Base-by-base conservation (phyloP, 345 rosid genomes). In the Draba incana region DNA sequence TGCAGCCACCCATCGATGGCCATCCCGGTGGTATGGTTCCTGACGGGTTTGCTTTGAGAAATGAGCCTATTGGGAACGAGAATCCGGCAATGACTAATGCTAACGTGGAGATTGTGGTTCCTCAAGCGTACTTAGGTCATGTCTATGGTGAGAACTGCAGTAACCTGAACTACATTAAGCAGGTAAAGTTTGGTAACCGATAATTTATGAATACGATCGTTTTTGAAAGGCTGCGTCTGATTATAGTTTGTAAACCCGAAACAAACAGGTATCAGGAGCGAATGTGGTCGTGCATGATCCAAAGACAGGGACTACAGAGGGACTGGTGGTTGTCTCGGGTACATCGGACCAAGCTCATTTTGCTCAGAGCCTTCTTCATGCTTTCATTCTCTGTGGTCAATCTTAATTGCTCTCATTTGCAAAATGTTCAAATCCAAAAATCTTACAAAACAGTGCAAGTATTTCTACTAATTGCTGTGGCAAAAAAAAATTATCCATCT, bases 341-440 rank as follows among this genome's bases (percentile, higher is more conserved):
- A 76, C 87, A 48, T 61, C 84, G 1, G 84, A 87, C 71, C 89
- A 89, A 78, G 79, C 81, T 57, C 86, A 76, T 7, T 82, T 84
- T 62, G 92, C 96, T 4, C 89, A 89, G 60, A 84, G 83, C 75
- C 88, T 89, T 39, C 77, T 89, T 51, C 96, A 89, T 63, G 92
- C 88, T 35, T 85, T 85, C 70, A 84, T 86, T 68, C 79, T 86
- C 16, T 82, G 81, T 8, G 90, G 86, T 35, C 82, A 64, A 63
- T 20, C 59, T 71, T 72, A 60, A 71, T 52, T 42, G 39, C 14
- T 38, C 7, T 65, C 20, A 3, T 47, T 57, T 24, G 13, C 8
- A 47, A 63, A 47, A 35, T 14, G 53, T 61, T 52, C 7, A 20
- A 68, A 55, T 14, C 52, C 3, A 24, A 6, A 47, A 24, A 10